Conservation (phyloP, 2,329 filamentous ascomycete species). For the Nectriaceae sp. region DNA sequence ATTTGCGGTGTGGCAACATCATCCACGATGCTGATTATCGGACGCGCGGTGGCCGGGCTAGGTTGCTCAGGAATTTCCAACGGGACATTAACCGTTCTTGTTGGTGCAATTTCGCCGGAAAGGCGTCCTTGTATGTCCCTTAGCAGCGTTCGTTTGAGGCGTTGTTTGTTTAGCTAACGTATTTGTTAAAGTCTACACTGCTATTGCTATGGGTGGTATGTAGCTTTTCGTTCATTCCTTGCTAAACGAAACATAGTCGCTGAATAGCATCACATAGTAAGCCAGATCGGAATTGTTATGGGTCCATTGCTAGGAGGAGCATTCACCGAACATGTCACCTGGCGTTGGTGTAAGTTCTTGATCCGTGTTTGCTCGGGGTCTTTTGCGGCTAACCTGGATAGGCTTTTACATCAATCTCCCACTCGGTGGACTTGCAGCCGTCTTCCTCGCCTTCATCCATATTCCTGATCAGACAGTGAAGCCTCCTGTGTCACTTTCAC, state of each 20-base stretch:
- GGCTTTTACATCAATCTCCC: constrained; percentile 52
- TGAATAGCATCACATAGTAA: not conserved
- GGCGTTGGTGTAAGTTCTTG: constrained; percentile 33
- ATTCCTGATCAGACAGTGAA: constrained; percentile 41
- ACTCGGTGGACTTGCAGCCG: constrained; percentile 38
- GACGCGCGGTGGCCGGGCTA: constrained; percentile 20
- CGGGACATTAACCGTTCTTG: constrained; percentile 18
- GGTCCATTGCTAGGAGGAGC: constrained; percentile 29
- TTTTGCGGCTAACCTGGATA: constrained; percentile 1
- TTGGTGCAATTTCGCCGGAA: constrained; percentile 14
- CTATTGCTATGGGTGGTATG: constrained; percentile 10
- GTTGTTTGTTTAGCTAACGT: not conserved
- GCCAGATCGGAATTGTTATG: constrained; percentile 30
- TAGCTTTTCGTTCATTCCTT: not conserved
- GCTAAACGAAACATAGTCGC: not conserved
- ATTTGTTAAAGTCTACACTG: constrained; percentile 3
- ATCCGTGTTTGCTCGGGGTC: not conserved
- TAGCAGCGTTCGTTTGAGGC: not conserved
- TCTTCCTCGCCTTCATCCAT: constrained; percentile 33
- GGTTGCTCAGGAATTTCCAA: constrained; percentile 20
- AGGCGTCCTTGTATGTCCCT: constrained; percentile 18
- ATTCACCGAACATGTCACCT: constrained; percentile 29
- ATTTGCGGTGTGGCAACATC: constrained; percentile 21
- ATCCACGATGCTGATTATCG: constrained; percentile 21
- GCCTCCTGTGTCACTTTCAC: constrained; percentile 23